These are phyloP conservation scores for Rhododendron mucronatum DNA, from an alignment of 148 eudicot genomes.

Conservation along the genomic window DNA sequence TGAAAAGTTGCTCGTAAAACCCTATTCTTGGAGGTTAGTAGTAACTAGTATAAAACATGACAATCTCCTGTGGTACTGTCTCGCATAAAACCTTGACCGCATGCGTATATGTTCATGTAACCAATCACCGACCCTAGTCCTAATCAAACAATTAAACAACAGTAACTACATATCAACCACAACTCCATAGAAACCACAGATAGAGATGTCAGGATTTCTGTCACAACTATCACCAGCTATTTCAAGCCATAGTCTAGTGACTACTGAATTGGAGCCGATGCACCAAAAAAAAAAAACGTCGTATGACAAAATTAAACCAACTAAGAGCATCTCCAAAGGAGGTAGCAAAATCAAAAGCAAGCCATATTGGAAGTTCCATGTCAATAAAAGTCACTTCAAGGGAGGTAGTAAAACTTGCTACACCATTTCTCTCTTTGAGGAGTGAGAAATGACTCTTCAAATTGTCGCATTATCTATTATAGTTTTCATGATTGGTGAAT, in stretches of 20 bases:
- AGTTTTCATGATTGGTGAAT: no score
- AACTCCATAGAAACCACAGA: background rate
- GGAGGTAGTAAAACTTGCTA: background rate
- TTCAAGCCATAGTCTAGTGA: background rate
- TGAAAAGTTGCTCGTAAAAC: background rate
- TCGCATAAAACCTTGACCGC: background rate
- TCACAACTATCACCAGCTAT: background rate
- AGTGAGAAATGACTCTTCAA: background rate
- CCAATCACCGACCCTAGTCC: background rate
- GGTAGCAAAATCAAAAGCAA: background rate
- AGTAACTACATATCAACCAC: background rate
- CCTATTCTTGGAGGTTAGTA: background rate
- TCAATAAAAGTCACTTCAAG: background rate
- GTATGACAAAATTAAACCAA: background rate
- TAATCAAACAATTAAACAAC: background rate
- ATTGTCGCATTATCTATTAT: no score
- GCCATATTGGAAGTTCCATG: background rate
- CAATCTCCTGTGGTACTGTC: background rate
- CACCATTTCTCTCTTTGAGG: background rate
- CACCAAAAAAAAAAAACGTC: background rate
- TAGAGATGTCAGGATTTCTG: background rate
- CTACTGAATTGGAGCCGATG: background rate
- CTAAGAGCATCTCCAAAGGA: background rate
- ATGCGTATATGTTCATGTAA: background rate
- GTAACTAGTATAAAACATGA: background rate